These are phyloP conservation scores for Lactarius hengduanensis DNA, from an alignment of 768 basidiomycete genomes.

Conservation along the genomic window DNA sequence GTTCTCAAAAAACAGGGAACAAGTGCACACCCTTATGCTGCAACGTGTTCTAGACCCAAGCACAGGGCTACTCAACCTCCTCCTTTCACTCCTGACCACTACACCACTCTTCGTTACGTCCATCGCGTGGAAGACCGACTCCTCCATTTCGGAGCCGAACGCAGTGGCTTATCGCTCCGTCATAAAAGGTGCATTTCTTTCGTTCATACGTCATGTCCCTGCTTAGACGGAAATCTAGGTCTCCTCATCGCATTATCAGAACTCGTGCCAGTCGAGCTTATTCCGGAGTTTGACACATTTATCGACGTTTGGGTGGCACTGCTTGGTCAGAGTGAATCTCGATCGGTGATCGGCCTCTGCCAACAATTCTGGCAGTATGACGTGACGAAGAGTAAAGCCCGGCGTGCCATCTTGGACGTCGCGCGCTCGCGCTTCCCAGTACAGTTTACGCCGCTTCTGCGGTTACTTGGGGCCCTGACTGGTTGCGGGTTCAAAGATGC, in stretches of 20 bases:
- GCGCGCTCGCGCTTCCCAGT: slow-evolving; percentile 82
- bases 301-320: slow-evolving; percentile 78
- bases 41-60: slow-evolving; percentile 56
- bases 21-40: slow-evolving; percentile 55
- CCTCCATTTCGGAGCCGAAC: slow-evolving; percentile 71
- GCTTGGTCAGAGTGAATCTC: slow-evolving; percentile 69
- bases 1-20: slow-evolving; percentile 59
- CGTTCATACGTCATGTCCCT: background rate
- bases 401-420: slow-evolving; percentile 81
- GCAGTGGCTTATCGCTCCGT: slow-evolving; percentile 78
- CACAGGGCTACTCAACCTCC: slow-evolving; percentile 56
- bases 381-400: slow-evolving; percentile 61
- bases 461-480: slow-evolving; percentile 74
- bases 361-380: slow-evolving; percentile 83
- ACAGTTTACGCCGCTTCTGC: slow-evolving; percentile 65
- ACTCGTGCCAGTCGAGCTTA: slow-evolving; percentile 69
- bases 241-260: slow-evolving; percentile 74
- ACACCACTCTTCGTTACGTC: slow-evolving; percentile 78
- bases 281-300: slow-evolving; percentile 69
- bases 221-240: slow-evolving; percentile 45
- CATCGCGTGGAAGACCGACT: slow-evolving; percentile 64
- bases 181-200: slow-evolving; percentile 62
- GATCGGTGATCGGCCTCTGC: slow-evolving; percentile 66
- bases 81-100: slow-evolving; percentile 57
- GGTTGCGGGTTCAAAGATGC: slow-evolving; percentile 75